phyloP scores from a whole-genome alignment of 116 monocot species.

The Thalassia testudinum region DNA sequence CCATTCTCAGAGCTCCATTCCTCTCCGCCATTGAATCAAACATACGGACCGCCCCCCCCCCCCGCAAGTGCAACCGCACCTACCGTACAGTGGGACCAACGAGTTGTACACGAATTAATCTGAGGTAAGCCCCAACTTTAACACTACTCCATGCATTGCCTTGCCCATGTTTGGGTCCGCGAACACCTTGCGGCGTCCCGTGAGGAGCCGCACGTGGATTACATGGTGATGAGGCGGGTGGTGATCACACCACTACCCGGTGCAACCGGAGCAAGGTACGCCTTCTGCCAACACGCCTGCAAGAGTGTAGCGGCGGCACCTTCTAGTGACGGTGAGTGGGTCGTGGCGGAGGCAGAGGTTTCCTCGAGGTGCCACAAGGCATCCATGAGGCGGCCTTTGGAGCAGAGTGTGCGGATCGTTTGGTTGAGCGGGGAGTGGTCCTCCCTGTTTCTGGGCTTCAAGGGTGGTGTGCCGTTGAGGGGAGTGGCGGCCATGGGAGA shows the following conservation, averaged over 20 bases:
- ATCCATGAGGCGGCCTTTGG: too few relatives aligned
- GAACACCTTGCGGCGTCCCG: conserved; percentile 17
- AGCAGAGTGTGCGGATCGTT: too few relatives aligned
- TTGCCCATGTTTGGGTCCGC: conserved; percentile 12
- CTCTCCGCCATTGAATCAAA: conserved; percentile 48
- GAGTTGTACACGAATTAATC: conserved; percentile 41
- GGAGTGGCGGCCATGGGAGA: too few relatives aligned
- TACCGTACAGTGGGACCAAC: conserved; percentile 41
- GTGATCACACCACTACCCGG: conserved; percentile 17
- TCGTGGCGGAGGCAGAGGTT: too few relatives aligned
- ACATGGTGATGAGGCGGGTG: conserved; percentile 45
- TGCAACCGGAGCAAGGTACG: too few relatives aligned
- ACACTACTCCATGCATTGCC: conserved; percentile 22
- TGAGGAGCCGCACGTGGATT: conserved; percentile 23
- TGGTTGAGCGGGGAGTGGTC: too few relatives aligned
- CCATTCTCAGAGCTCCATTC: conserved; percentile 46
- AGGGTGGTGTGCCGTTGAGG: too few relatives aligned
- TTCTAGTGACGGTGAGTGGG: too few relatives aligned
- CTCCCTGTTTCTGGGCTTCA: too few relatives aligned
- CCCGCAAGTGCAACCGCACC: conserved; percentile 22
- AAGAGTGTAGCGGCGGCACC: too few relatives aligned
- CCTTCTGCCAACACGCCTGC: too few relatives aligned
- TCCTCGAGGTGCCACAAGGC: too few relatives aligned
- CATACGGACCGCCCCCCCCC: conserved; percentile 20
- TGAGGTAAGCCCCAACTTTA: conserved; percentile 22